Conservation (phyloP, 208 protist genomes). For the Trichomonas vaginalis region DNA sequence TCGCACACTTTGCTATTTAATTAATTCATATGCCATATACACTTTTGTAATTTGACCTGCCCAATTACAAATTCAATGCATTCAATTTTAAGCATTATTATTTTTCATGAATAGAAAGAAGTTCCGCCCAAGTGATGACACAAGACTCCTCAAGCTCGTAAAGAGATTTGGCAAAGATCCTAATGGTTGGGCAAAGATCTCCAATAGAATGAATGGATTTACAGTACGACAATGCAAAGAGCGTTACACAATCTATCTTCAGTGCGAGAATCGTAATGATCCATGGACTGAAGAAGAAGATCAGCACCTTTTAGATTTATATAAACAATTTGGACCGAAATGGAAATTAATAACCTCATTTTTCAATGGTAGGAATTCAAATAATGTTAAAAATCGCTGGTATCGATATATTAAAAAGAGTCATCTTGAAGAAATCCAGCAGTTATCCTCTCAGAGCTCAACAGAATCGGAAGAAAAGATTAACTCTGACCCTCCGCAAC, state of each 20-base stretch:
- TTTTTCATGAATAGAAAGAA: not conserved
- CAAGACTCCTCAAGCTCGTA: not conserved
- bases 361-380: not conserved
- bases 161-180: not conserved
- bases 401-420: not conserved
- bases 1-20: too few species aligned
- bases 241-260: not conserved
- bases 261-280: not conserved
- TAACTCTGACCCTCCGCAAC: not conserved
- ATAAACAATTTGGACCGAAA: not conserved
- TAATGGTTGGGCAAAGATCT: not conserved
- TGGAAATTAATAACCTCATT: not conserved
- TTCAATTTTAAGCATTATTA: not conserved
- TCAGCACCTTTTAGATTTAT: not conserved
- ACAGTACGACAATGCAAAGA: not conserved
- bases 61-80: too few species aligned
- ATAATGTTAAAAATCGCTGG: not conserved
- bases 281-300: not conserved
- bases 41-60: too few species aligned
- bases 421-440: not conserved
- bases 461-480: not conserved
- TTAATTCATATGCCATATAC: too few species aligned
- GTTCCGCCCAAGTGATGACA: not conserved
- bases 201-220: not conserved
- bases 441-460: not conserved